Evolutionary conservation across 1,284 basidiomycete genomes (phyloP).

Genomic region (Chiua sp.): DNA sequence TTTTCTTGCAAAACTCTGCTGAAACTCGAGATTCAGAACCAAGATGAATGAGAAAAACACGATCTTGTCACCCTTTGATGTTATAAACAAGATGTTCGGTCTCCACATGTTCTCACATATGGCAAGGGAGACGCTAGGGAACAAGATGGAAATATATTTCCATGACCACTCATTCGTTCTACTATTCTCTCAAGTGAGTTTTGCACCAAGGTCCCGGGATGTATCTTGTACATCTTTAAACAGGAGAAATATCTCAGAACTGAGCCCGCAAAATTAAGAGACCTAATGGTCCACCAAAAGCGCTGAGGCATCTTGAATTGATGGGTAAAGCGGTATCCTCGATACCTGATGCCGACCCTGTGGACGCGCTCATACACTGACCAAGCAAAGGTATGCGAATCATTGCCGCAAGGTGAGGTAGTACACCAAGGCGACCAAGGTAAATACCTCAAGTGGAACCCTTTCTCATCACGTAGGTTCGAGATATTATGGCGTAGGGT

Average conservation of each 20-base stretch:
- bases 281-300: constrained; percentile 68
- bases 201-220: not conserved
- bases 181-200: constrained; percentile 86
- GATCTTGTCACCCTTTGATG: constrained; percentile 90
- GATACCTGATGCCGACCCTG: constrained; percentile 95
- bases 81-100: constrained; percentile 85
- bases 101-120: constrained; percentile 91
- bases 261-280: constrained; percentile 66
- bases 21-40: constrained; percentile 52
- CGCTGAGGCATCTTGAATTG: constrained; percentile 78
- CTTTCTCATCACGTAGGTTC: too few species aligned
- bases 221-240: not conserved
- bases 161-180: constrained; percentile 95
- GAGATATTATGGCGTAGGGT: too few species aligned
- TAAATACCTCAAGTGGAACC: too few species aligned
- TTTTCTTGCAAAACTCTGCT: not conserved
- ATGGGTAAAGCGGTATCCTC: constrained; percentile 89
- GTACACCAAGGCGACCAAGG: too few species aligned
- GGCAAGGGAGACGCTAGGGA: constrained; percentile 80
- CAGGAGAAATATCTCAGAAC: constrained; percentile 94
- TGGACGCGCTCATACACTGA: constrained; percentile 96
- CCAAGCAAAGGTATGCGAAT: too few species aligned
- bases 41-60: constrained; percentile 93
- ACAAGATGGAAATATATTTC: constrained; percentile 97
- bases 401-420: too few species aligned